Conservation (phyloP, 2,329 filamentous ascomycete species). For the Sporothrix mexicana region DNA sequence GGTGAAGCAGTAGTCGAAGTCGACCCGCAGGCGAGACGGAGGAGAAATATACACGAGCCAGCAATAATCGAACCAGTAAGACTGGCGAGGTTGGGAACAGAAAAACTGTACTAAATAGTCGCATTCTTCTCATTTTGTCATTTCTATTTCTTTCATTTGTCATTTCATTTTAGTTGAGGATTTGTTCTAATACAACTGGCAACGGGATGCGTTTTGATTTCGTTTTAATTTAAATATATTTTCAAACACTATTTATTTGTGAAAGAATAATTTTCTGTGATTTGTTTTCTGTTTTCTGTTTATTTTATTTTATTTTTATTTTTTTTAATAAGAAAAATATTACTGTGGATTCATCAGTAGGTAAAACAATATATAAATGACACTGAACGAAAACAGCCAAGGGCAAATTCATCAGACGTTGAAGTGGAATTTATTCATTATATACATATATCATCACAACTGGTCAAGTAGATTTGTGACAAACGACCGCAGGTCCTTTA, state of each 20-base stretch:
- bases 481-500: constrained; percentile 56
- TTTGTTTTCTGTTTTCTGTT: no score
- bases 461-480: constrained; percentile 55
- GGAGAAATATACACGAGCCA: background rate
- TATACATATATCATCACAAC: constrained; percentile 48
- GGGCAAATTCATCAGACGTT: background rate
- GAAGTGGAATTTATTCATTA: background rate
- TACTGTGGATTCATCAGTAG: no score
- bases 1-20: constrained; percentile 50
- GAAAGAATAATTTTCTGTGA: no score
- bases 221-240: background rate
- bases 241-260: no score
- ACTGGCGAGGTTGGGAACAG: background rate
- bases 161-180: background rate
- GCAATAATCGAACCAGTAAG: no score
- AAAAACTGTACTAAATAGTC: background rate
- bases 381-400: background rate
- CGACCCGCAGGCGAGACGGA: no score
- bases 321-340: background rate
- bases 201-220: background rate
- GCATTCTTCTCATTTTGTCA: background rate
- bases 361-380: no score
- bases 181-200: constrained; percentile 19
- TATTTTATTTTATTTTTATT: background rate
- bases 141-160: constrained; percentile 13